These are phyloP conservation scores for Eragrostis curvula DNA, from an alignment of 176 grass and related monocot species.

Conservation along the genomic window DNA sequence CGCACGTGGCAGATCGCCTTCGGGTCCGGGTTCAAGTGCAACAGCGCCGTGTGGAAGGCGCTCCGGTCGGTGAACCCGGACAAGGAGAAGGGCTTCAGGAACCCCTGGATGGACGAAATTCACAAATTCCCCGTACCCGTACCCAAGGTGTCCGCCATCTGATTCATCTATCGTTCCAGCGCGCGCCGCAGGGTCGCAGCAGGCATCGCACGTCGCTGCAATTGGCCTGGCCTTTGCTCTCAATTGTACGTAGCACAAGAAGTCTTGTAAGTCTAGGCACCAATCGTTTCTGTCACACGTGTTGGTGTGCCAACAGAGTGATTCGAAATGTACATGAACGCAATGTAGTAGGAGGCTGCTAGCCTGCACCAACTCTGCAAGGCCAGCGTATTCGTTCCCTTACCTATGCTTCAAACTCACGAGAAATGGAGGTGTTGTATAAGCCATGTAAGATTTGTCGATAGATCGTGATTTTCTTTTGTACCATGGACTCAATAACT, in stretches of 20 bases:
- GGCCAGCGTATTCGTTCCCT: not conserved
- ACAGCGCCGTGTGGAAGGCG: conserved; percentile 72
- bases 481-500: no score
- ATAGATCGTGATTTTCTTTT: no score
- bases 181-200: not conserved
- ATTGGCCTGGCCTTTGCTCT: no score
- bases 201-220: not conserved
- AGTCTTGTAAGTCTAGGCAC: no score
- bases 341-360: no score
- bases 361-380: not conserved
- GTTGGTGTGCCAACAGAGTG: no score
- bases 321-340: no score
- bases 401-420: no score
- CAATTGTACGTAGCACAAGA: no score
- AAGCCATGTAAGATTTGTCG: no score
- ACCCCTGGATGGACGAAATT: conserved; percentile 55
- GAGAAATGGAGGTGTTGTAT: not conserved
- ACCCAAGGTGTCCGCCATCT: conserved; percentile 41
- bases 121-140: conserved; percentile 50
- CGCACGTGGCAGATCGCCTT: conserved; percentile 72
- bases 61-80: conserved; percentile 54
- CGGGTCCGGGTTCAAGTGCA: conserved; percentile 75
- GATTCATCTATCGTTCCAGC: not conserved
- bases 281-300: no score
- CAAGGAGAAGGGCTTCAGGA: conserved; percentile 31